Base-by-base conservation (phyloP, 2,329 filamentous ascomycete genomes). In the Claviceps pazoutovae region DNA sequence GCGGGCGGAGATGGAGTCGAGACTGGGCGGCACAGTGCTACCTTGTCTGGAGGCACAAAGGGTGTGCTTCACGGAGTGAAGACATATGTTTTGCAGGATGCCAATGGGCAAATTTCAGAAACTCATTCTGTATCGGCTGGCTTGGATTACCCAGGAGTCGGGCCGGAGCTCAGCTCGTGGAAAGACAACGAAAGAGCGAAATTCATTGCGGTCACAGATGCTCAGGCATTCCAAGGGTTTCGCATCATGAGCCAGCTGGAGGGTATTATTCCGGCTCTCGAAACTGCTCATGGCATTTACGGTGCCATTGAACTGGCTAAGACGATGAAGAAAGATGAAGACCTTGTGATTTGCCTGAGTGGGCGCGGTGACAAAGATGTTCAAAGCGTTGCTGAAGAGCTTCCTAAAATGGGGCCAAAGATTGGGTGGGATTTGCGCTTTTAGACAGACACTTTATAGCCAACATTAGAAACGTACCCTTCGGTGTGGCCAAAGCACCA, bases 361-460 rank as follows among this genome's bases (percentile, higher is more conserved):
- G 93, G 93, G 8, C 77, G 93, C 60, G 93, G 93, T 56, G 93
- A 98, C 70, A 98, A 98, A 80, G 93, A 98, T 64, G 93, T 98
- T 54, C 90, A 98, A 79, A 95, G 88, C 62, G 91, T 98, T 49
- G 93, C 93, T 0, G 93, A 98, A 64, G 88, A 95, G 71, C 71
- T 98, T 64, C 91, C 91, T 17, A 86, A 78, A 59, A 68, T 98
- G 56, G 91, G 93, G 0, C 93, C 93, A 7, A 75, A 85, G 74
- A 97, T 98, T 68, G 88, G 78, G 53, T 84, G 80, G 80, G 80
- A 84, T 59, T 64, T 84, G 60, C 73, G 80, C 37, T 84, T 84
- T 60, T 81, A 74, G 23, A 46, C 3, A 13, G n/a, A 21, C 26
- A 46, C 16, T n/a, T 16, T 30, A 3, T 11, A 30, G 30, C 9